These are phyloP conservation scores for Neoboletus subvelutipes DNA, from an alignment of 768 basidiomycete genomes.

Conservation along the genomic window DNA sequence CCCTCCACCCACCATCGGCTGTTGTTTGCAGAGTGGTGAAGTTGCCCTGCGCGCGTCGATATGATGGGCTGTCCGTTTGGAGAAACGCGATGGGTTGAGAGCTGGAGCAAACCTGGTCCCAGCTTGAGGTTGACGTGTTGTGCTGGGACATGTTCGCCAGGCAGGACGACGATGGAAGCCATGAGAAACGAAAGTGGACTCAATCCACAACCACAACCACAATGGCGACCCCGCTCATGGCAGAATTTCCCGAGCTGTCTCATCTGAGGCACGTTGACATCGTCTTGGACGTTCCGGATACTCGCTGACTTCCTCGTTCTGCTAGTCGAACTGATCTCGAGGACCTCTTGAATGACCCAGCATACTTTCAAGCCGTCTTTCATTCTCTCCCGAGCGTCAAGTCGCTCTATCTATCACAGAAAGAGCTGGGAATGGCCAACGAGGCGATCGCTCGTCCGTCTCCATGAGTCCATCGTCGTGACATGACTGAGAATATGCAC, in stretches of 20 bases:
- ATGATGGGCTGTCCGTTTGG: conserved; percentile 31
- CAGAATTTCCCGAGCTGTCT: conserved; percentile 73
- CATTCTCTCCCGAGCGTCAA: conserved; percentile 76
- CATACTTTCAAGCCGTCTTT: conserved; percentile 86
- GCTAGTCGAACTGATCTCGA: conserved; percentile 88
- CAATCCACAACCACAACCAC: conserved; percentile 6
- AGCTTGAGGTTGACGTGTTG: conserved; percentile 81
- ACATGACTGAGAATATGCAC: conserved; percentile 10
- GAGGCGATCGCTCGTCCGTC: conserved; percentile 81
- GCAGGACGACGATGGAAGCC: conserved; percentile 63
- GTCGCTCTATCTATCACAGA: conserved; percentile 69
- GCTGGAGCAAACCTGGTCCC: conserved; percentile 77
- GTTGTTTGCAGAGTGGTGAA: conserved; percentile 68
- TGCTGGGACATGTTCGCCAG: conserved; percentile 75
- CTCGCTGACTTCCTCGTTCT: conserved; percentile 10
- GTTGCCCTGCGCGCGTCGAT: conserved; percentile 67
- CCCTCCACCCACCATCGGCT: conserved; percentile 89
- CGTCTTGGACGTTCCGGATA: not conserved
- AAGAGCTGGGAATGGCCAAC: conserved; percentile 80
- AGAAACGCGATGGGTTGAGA: conserved; percentile 31
- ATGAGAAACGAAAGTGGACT: conserved; percentile 33
- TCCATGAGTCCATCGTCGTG: not conserved
- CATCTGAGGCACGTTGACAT: conserved; percentile 59
- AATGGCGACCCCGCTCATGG: conserved; percentile 43
- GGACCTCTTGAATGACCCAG: conserved; percentile 76